Conservation (phyloP, 345 rosid genomes). For the Xanthoceras sorbifolium region DNA sequence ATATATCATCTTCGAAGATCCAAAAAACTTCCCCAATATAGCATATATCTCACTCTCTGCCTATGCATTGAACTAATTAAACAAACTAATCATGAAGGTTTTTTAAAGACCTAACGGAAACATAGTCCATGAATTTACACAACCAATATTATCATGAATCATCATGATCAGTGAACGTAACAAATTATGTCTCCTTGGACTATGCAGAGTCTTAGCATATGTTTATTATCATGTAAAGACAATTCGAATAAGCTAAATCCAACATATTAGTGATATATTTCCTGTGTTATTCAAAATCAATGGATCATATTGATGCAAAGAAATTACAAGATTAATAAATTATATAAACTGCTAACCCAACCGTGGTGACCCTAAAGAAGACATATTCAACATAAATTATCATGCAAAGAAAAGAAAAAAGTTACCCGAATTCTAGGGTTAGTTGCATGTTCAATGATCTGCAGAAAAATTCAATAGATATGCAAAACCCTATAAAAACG, state of each 20-base stretch:
- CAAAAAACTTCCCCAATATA: background rate
- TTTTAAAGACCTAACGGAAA: background rate
- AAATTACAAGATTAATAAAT: background rate
- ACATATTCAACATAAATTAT: background rate
- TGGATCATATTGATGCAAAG: background rate
- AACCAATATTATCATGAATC: background rate
- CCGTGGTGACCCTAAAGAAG: no score
- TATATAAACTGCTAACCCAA: background rate
- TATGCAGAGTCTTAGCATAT: background rate
- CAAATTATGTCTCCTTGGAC: background rate
- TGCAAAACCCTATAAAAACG: slow-evolving; percentile 32
- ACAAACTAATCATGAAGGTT: background rate
- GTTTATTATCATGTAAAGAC: background rate
- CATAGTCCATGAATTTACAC: background rate
- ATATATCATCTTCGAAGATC: no score
- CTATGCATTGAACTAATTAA: no score
- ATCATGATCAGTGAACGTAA: background rate
- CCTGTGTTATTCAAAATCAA: background rate
- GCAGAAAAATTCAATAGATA: slow-evolving; percentile 10
- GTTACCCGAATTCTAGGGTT: slow-evolving; percentile 82
- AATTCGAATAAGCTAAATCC: background rate
- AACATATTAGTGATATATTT: background rate
- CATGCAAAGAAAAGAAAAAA: background rate
- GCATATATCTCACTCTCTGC: background rate
- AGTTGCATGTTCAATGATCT: slow-evolving; percentile 55